Evolutionary conservation across 2,329 filamentous ascomycete genomes (phyloP), one percentile per base, ranked within the genome.

Genomic region (Nigrospora osmanthi): DNA sequence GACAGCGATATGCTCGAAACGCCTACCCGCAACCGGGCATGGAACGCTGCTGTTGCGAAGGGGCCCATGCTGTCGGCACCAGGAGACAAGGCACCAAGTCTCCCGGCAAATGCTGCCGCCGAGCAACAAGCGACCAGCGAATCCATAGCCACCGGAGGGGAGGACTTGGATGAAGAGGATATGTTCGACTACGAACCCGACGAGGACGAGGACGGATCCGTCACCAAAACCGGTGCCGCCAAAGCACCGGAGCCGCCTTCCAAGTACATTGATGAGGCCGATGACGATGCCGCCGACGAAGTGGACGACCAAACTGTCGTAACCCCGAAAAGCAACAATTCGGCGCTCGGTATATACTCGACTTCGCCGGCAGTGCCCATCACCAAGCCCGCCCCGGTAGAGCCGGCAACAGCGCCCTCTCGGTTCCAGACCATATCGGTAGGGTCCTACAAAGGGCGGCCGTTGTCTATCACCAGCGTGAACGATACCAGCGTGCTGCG

Each of bases 381-480:
- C 33, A 48, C 57, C 39, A 34, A 59, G 49, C 23, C 59, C 55
- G 53, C 62, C 40, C 58, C 59, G n/a, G 57, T 63, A 11, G 57
- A 38, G 13, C 15, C 36, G 36, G n/a, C 36, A 23, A 32, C 35
- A 11, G 23, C 64, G 3, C 52, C 52, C 5, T 52, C 64, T 40
- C 64, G 60, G 38, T 64, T 64, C 43, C 57, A 64, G 37, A 57
- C 64, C 17, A 66, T 66, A 15, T 72, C 71, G 7, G 57, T 74
- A 13, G 75, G 75, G 3, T 78, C 75, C n/a, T 78, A 76, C 52
- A 75, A 70, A 53, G 75, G 75, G 37, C 67, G 67, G 16, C 67
- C 75, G 13, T 70, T 80, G 40, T 64, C 68, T 33, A 75, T 78
- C 62, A 69, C 72, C 2, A 64, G 78, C 13, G 68, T 80, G 38